These are phyloP conservation scores for Lipomyces yamanashiensis DNA, from an alignment of 805 yeast genomes.

Conservation along the genomic window DNA sequence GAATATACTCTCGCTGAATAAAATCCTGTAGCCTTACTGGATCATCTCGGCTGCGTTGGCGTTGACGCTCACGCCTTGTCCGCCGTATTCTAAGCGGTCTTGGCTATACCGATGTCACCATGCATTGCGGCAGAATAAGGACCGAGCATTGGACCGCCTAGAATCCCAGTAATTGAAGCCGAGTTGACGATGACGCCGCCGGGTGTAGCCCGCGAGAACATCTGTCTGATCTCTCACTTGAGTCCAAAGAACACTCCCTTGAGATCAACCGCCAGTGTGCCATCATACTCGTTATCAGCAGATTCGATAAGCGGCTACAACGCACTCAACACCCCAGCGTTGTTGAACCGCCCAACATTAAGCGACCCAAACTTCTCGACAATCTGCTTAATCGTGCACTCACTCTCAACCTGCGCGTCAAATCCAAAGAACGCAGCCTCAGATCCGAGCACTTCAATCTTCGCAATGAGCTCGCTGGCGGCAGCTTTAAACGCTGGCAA, in stretches of 20 bases:
- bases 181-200: slow-evolving; percentile 17
- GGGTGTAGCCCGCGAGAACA: not conserved
- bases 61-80: slow-evolving; percentile 24
- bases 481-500: not conserved
- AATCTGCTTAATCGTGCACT: slow-evolving; percentile 43
- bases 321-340: slow-evolving; percentile 72
- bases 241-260: slow-evolving; percentile 44
- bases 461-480: not conserved
- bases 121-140: slow-evolving; percentile 21
- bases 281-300: slow-evolving; percentile 45
- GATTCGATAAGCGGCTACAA: slow-evolving; percentile 43
- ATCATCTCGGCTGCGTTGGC: slow-evolving; percentile 23
- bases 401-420: slow-evolving; percentile 1
- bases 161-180: slow-evolving; percentile 9
- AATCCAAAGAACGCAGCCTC: not conserved
- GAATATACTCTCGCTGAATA: not conserved
- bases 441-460: not conserved
- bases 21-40: slow-evolving; percentile 5
- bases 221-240: slow-evolving; percentile 6
- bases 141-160: slow-evolving; percentile 11
- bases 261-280: slow-evolving; percentile 46
- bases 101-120: slow-evolving; percentile 20
- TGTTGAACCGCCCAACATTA: slow-evolving; percentile 80
- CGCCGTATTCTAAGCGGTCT: slow-evolving; percentile 16
- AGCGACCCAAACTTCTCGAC: slow-evolving; percentile 70